These are phyloP conservation scores for Canavalia gladiata DNA, from an alignment of 306 rosid species.

Conservation along the genomic window DNA sequence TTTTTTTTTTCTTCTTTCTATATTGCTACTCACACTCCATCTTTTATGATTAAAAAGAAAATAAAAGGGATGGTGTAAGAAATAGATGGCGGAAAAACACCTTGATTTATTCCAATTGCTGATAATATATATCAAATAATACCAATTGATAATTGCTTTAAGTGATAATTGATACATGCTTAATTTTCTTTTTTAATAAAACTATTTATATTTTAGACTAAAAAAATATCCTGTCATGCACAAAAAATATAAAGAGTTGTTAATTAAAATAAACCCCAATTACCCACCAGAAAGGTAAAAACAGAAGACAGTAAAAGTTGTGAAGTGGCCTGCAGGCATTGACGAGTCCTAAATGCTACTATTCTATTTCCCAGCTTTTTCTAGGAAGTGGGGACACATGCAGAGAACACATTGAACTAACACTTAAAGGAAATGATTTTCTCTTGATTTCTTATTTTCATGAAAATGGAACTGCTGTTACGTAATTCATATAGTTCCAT, in stretches of 20 bases:
- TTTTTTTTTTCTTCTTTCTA: not conserved
- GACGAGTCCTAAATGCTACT: slow-evolving; percentile 25
- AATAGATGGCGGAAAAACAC: not conserved
- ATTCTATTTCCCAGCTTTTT: not conserved
- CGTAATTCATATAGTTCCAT: not conserved
- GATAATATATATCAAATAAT: too few relatives aligned
- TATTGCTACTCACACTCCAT: not conserved
- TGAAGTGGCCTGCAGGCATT: slow-evolving; percentile 10
- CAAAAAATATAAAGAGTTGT: not conserved
- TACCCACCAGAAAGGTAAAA: slow-evolving; percentile 30
- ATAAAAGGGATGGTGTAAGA: not conserved
- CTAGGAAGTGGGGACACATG: slow-evolving; percentile 27
- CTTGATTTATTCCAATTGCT: too few relatives aligned
- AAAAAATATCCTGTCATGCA: too few relatives aligned
- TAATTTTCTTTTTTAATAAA: too few relatives aligned
- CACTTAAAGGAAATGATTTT: slow-evolving; percentile 1
- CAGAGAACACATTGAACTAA: slow-evolving; percentile 6
- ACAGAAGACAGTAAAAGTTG: slow-evolving; percentile 28
- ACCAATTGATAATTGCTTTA: too few relatives aligned
- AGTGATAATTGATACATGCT: too few relatives aligned
- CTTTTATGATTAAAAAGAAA: not conserved
- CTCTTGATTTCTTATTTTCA: slow-evolving; percentile 1
- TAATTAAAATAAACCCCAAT: slow-evolving; percentile 16
- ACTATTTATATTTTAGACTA: too few relatives aligned
- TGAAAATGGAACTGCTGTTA: not conserved